Percentiles rank a stretch among this genome's conserved stretches.
Conservation (phyloP, 2,329 filamentous ascomycete species). For the Ramularia endophylla region DNA sequence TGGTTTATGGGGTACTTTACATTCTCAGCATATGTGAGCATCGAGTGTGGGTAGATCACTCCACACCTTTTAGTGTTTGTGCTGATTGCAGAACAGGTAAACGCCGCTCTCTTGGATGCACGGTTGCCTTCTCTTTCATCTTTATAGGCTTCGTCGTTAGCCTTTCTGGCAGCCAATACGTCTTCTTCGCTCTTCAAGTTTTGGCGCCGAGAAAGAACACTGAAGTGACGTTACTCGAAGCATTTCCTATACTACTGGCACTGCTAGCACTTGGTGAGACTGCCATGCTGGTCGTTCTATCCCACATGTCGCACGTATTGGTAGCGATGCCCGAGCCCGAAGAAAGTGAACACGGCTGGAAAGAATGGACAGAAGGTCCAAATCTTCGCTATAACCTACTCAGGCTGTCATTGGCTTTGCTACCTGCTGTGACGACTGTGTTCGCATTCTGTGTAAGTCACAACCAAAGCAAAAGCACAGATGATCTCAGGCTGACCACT, state of each 20-base stretch:
- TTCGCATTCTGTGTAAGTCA: too few species aligned
- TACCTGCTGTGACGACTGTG: too few species aligned
- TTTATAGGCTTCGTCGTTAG: conserved; percentile 14
- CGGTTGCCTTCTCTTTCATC: conserved; percentile 6
- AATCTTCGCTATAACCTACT: not conserved
- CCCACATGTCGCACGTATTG: too few species aligned
- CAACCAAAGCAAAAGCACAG: too few species aligned
- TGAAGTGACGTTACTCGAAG: conserved; percentile 1
- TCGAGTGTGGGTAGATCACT: conserved; percentile 11
- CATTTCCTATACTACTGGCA: conserved; percentile 1
- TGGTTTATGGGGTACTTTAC: too few species aligned
- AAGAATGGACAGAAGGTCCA: not conserved
- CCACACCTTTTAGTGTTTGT: not conserved
- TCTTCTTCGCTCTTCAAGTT: conserved; percentile 15
- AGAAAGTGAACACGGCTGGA: too few species aligned
- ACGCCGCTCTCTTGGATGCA: conserved; percentile 2
- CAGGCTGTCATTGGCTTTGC: not conserved
- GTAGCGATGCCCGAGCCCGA: too few species aligned
- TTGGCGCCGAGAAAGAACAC: conserved; percentile 4
- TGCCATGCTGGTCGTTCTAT: not conserved
- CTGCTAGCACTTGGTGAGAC: not conserved
- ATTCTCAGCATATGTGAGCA: conserved; percentile 13
- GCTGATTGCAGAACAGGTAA: conserved; percentile 4
- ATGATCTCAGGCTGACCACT: too few species aligned
- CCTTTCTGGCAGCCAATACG: conserved; percentile 11